Base-by-base conservation (phyloP, 2,329 filamentous ascomycete species). In the Coleophoma crateriformis region DNA sequence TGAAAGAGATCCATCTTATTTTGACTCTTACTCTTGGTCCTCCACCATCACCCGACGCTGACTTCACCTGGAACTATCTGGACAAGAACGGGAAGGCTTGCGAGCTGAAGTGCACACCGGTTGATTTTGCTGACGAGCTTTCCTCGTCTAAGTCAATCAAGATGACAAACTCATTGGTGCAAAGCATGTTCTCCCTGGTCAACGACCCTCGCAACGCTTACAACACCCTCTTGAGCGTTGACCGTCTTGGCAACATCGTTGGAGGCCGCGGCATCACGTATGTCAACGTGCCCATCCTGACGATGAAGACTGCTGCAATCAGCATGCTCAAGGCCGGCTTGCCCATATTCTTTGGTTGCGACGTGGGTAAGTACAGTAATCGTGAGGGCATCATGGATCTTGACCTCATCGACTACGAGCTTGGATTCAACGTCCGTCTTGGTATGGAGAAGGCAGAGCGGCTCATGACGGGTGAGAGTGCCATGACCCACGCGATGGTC, bases 401-500 rank as follows among this genome's bases (percentile, higher is more conserved):
- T 1, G 76, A 78, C 1, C 72, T 95, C 4, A 81, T 85, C 61
- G 85, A 94, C 67, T 94, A 92, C 67, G 79, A 87, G 59, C 78
- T 95, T 1, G 90, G 88, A n/a, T 90, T 95, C 68, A 88, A 90
- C 60, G 77, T 90, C 53, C 76, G 75, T 49, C 75, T 92, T 8
- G 82, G 80, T 15, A 77, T 95, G 78, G 81, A 73, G 61, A 95
- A 95, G 69, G 85, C 86, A 1, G 79, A 89, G 60, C 74, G 90
- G 3, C 71, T 96, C 42, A 73, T 79, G 59, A 85, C 84, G 0
- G 83, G 87, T 11, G 90, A 95, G 69, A 85, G 80, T 48, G 77
- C 81, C 46, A 95, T 96, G 90, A 95, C 90, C 1, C 90, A 95
- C 61, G 90, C 90, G 4, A 95, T 95, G 90, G 88, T 95, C 0